A percentile compares a stretch with the other conserved stretches of the same genome.
Conservation (phyloP, 2,329 filamentous ascomycete species). For the Peltaster fructicola region DNA sequence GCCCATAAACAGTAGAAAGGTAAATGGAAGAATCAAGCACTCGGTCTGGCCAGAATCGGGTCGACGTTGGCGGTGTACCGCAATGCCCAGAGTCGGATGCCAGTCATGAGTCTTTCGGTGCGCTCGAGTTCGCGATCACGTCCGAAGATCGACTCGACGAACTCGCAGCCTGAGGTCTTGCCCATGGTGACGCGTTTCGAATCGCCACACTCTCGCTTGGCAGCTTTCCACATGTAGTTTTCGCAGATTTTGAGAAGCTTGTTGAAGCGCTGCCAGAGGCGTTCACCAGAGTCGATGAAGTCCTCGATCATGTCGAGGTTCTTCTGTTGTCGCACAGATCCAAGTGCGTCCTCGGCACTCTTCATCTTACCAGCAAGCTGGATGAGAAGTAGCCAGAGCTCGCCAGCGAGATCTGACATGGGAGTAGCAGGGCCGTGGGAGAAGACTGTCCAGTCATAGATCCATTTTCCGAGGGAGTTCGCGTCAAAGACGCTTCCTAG, state of each 20-base stretch:
- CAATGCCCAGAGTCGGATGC: slow-evolving; percentile 73
- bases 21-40: too few relatives aligned
- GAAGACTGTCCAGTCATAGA: slow-evolving; percentile 98
- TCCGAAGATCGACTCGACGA: slow-evolving; percentile 90
- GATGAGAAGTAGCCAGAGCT: slow-evolving; percentile 88
- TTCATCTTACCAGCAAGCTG: slow-evolving; percentile 89
- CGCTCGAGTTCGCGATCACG: slow-evolving; percentile 74
- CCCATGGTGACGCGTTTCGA: slow-evolving; percentile 57
- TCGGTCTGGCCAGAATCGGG: slow-evolving; percentile 47
- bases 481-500: slow-evolving; percentile 93
- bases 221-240: slow-evolving; percentile 82
- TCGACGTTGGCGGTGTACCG: slow-evolving; percentile 94
- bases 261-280: slow-evolving; percentile 70
- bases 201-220: slow-evolving; percentile 48
- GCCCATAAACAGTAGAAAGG: too few relatives aligned
- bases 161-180: slow-evolving; percentile 83
- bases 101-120: slow-evolving; percentile 86
- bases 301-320: slow-evolving; percentile 71
- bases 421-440: slow-evolving; percentile 65
- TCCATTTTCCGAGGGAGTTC: slow-evolving; percentile 96
- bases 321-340: slow-evolving; percentile 53
- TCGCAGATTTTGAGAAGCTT: slow-evolving; percentile 81
- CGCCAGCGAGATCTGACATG: slow-evolving; percentile 79
- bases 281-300: slow-evolving; percentile 76
- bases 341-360: slow-evolving; percentile 62